phyloP scores from a whole-genome alignment of 345 rosid species.

The Moricandia moricandioides region DNA sequence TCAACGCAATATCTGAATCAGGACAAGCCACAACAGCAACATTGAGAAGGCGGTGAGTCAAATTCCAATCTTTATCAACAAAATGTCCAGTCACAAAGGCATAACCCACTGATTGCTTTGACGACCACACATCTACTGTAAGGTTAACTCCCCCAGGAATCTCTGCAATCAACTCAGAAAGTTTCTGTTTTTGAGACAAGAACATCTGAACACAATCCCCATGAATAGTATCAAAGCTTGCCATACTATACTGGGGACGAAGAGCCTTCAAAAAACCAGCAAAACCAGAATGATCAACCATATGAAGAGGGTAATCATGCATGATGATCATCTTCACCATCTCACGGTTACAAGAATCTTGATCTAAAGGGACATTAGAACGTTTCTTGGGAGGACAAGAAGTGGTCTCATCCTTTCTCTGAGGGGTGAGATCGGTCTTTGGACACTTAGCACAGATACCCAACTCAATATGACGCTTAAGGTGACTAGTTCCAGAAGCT shows the following conservation, averaged over 20 bases:
- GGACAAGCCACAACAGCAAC: constrained; percentile 73
- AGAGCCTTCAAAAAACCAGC: constrained; percentile 58
- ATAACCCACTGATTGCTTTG: constrained; percentile 59
- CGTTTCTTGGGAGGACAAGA: constrained; percentile 49
- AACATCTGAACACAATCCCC: constrained; percentile 71
- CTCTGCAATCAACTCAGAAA: constrained; percentile 57
- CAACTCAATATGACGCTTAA: constrained; percentile 80
- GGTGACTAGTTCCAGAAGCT: constrained; percentile 92
- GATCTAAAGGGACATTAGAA: constrained; percentile 44
- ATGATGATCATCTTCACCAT: constrained; percentile 76
- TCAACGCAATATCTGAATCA: constrained; percentile 55
- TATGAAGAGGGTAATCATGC: constrained; percentile 85
- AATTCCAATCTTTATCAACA: constrained; percentile 70
- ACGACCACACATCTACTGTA: constrained; percentile 70
- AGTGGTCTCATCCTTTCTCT: constrained; percentile 28
- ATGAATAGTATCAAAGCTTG: constrained; percentile 57
- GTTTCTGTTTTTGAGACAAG: constrained; percentile 56
- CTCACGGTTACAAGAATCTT: constrained; percentile 62
- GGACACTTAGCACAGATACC: constrained; percentile 69
- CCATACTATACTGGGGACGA: constrained; percentile 57
- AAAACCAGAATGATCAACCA: constrained; percentile 80
- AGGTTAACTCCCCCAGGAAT: constrained; percentile 74
- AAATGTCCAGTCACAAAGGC: constrained; percentile 74
- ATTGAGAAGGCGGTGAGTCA: constrained; percentile 56
- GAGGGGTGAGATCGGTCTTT: constrained; percentile 36